Evolutionary conservation across 768 basidiomycete species (phyloP), one percentile per base, ranked within the genome.

Genomic region (Suillus variegatus): DNA sequence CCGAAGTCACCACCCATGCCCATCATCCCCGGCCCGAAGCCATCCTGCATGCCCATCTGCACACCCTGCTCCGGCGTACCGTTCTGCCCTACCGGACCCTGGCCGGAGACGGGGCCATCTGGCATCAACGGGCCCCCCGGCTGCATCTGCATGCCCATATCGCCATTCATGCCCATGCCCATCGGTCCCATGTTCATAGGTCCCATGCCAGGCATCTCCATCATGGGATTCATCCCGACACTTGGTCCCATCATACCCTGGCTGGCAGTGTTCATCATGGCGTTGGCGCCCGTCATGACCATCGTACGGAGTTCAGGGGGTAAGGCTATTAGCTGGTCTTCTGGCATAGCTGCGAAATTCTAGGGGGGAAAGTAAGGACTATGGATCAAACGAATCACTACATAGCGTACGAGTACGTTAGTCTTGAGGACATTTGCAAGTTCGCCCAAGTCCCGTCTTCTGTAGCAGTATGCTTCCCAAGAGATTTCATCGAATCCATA

Each of bases 401-500:
- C 18, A 64, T 16, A 32, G 82, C 91, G 71, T 70, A 94, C 93
- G 66, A 94, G 81, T 61, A 95, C 91, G 70, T 92, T 93, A 2
- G 87, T 86, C 73, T 95, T 95, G 64, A 95, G 83, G 54, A 93
- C 87, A 65, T 85, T 87, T 0, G 91, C 92, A 63, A 91, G 82
- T 64, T 94, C 93, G 3, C 92, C 90, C 60, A 94, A 75, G 64
- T 94, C 92, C 49, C 92, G 84, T 70, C 94, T 83, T 70, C 93
- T 85, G 76, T 92, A 91, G 70, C 90, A 93, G 72, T 97, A 99
- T 49, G 89, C 90, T 73, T 94, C 93, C 95, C 95, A 99, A 41
- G 92, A 92, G 18, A 93, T 85, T 78, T 99, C 97, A 76, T 99
- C 97, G 72, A 99, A 99, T 0, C 97, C 97, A 70, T 97, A 99